Conservation (phyloP, 176 grass and related monocot species). For the Aegilops umbellulata region DNA sequence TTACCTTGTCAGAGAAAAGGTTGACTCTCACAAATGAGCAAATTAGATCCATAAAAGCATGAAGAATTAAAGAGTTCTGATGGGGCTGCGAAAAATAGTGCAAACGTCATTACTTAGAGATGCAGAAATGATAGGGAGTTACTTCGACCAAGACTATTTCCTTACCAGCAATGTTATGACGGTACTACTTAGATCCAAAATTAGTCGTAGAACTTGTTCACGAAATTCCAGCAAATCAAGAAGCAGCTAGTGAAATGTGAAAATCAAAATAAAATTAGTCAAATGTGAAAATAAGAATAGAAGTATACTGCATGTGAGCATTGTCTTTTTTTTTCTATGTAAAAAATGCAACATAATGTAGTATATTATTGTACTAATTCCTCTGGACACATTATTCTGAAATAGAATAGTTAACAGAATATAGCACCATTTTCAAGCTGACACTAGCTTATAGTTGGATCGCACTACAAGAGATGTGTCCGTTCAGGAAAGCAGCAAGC, state of each 20-base stretch:
- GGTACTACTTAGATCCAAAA: conserved; percentile 98
- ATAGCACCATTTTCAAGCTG: not conserved
- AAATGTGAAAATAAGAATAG: not conserved
- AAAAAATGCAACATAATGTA: not conserved
- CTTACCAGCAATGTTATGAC: conserved; percentile 97
- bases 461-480: not conserved
- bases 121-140: not conserved
- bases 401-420: conserved; percentile 12
- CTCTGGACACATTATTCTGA: not conserved
- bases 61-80: conserved; percentile 97
- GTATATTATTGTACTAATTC: conserved; percentile 15
- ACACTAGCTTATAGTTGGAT: not conserved
- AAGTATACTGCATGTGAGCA: not conserved
- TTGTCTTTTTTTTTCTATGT: not conserved
- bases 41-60: conserved; percentile 99
- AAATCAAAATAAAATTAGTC: conserved; percentile 26
- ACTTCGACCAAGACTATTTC: not conserved
- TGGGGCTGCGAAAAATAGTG: conserved; percentile 67
- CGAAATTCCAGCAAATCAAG: conserved; percentile 98
- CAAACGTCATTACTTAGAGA: conserved; percentile 23
- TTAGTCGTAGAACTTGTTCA: conserved; percentile 89
- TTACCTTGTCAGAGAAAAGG: conserved; percentile 98
- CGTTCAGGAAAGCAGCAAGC: not conserved
- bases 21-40: conserved; percentile 93
- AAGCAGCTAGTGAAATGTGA: conserved; percentile 58